phyloP scores from a whole-genome alignment of 148 eudicot genomes.

The Silene latifolia region DNA sequence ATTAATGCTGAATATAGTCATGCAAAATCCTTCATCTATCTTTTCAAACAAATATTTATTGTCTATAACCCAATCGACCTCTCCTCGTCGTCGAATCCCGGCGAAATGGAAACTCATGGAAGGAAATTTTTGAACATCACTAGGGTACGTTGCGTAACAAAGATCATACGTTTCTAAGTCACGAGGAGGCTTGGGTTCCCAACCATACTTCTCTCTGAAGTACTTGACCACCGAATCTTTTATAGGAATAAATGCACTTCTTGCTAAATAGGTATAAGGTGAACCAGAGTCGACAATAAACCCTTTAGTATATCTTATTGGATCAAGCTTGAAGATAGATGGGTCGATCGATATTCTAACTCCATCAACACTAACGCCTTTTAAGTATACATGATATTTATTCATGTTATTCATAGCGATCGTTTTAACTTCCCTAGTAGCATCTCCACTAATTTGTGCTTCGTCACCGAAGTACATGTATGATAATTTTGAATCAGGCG shows the following conservation, averaged over 20 bases:
- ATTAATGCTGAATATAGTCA: no score
- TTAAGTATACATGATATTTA: slow-evolving; percentile 1
- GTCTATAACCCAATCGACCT: no score
- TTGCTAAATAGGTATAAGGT: slow-evolving; percentile 15
- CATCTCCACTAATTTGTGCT: background rate
- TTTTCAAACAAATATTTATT: no score
- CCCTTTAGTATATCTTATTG: background rate
- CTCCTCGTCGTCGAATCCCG: no score
- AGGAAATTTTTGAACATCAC: no score
- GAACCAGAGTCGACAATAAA: slow-evolving; percentile 11
- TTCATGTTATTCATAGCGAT: background rate
- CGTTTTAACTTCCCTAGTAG: background rate
- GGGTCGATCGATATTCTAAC: background rate
- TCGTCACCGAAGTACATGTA: slow-evolving; percentile 10
- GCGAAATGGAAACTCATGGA: no score
- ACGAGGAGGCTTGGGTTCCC: background rate
- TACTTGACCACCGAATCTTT: background rate
- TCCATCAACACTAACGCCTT: slow-evolving; percentile 8
- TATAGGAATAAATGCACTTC: background rate
- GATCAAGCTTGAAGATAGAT: slow-evolving; percentile 6
- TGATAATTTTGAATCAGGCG: background rate
- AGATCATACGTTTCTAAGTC: no score
- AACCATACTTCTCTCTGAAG: slow-evolving; percentile 4
- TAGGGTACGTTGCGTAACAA: no score
- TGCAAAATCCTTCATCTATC: no score